Evolutionary conservation across 495 filamentous ascomycete genomes (phyloP), one percentile per base, ranked within the genome.

Genomic region (Lophiostoma macrostomum): DNA sequence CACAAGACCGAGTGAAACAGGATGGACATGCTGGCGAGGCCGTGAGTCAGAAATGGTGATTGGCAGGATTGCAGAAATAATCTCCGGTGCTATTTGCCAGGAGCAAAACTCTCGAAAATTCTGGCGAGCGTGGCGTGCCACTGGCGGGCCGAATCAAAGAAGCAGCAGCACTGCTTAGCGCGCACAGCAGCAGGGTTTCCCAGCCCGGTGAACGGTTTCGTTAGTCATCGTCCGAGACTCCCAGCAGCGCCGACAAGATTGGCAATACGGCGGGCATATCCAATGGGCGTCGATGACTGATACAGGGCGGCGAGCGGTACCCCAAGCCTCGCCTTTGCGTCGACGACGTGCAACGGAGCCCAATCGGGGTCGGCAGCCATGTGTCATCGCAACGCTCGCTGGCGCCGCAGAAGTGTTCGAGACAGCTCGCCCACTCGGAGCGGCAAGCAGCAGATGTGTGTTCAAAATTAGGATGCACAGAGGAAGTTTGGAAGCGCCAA

Each of bases 21-120:
- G 27, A 32, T 30, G 35, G 29, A 30, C 47, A 25, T 2, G 42
- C 23, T 54, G 39, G 40, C 51, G 44, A 30, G 18, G n/a, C 10
- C n/a, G 28, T 25, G 49, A 40, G 11, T 50, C 30, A 49, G 40
- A 38, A 11, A 24, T 22, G 22, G 34, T 37, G 47, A 58, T 58
- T 58, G 55, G 47, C 47, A 47, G 48, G 28, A 28, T 5, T 39
- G 29, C 48, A 50, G 38, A 50, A 38, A 49, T 56, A 58, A 58
- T 58, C 47, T 58, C 55, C 55, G 55, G 47, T 32, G 39, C 48
- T n/a, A 58, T 58, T 58, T 58, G 55, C 55, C 35, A 38, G 53
- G 20, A 13, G 30, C 30, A 27, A 53, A 46, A 48, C 28, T 49
- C 53, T 58, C 54, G 55, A 58, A 53, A 51, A 47, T 46, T 58